A percentile compares a stretch with the other conserved stretches of the same genome.
These are phyloP conservation scores for Nicotiana tabacum DNA, from an alignment of 257 asterid genomes.

Conservation along the genomic window DNA sequence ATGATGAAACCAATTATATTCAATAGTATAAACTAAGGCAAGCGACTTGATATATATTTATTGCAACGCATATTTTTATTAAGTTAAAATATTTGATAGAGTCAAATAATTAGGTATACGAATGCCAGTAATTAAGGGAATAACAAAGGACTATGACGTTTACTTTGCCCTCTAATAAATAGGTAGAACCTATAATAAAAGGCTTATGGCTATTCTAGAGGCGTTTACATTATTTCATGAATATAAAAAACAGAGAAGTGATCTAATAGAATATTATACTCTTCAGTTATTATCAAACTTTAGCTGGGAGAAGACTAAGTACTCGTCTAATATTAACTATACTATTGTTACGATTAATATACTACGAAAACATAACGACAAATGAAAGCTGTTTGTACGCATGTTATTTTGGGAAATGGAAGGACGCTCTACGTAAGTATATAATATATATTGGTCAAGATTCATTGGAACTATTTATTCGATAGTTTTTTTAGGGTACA, in stretches of 20 bases:
- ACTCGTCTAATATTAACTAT: background rate
- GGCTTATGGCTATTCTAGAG: background rate
- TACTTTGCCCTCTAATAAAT: background rate
- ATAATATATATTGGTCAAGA: background rate
- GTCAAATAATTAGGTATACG: slow-evolving; percentile 6
- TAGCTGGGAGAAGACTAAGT: background rate
- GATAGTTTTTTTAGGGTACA: background rate
- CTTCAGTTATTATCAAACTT: background rate
- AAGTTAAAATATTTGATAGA: background rate
- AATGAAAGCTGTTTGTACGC: background rate
- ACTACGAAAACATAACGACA: too few species aligned
- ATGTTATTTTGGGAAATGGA: background rate
- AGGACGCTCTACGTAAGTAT: background rate
- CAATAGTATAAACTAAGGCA: background rate
- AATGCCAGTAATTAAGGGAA: background rate
- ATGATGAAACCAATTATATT: background rate
- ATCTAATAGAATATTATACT: too few species aligned
- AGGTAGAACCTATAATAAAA: background rate
- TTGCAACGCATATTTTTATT: background rate
- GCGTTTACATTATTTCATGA: background rate
- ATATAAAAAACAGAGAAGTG: background rate
- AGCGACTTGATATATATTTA: background rate
- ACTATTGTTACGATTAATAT: too few species aligned
- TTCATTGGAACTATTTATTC: background rate
- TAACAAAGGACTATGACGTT: background rate